Base-by-base conservation (phyloP, 768 basidiomycete species). In the Exsudoporus frostii region DNA sequence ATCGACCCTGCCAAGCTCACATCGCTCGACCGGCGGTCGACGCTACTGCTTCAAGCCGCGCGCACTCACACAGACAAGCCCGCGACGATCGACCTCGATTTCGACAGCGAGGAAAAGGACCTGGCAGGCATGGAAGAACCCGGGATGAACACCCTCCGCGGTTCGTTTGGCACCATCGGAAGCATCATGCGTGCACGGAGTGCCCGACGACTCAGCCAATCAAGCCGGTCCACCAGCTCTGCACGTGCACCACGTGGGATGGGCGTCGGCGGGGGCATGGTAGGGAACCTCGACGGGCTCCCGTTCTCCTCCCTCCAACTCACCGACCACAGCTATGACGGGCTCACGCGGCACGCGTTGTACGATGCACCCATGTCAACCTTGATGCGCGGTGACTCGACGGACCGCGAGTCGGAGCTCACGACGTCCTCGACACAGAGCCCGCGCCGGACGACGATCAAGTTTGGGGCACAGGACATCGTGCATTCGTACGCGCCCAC, bases 101-200 rank as follows among this genome's bases (percentile, higher is more conserved):
- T 17, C 32, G 85, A 86, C 50, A 41, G 55, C 30, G 92, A 93
- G 69, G 90, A 91, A 64, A 83, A 83, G 50, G 68, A 72, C 14
- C 61, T 76, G 2, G 54, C 79, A 5, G 85, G 81, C 0, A 52
- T 84, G 19, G 93, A 98, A 68, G 92, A 98, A 59, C 95, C 96
- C 0, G 95, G 95, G 3, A 89, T 97, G 68, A 94, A 93, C 56
- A 81, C 94, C 2, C 79, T 98, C 0, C 82, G 97, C 17, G 95
- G 96, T 15, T 88, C 88, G 2, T 95, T 95, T 61, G 93, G 95
- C 5, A 81, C 94, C 0, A 76, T 98, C 39, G 95, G 97, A 17
- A 92, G 89, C 65, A 88, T 98, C 63, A 92, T 96, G 50, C 80
- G 86, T 10, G 86, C 85, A 0, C 76, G 79, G 45, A 85, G 77